These are phyloP conservation scores for Herpetomonas muscarum DNA, from an alignment of 208 protist genomes.

Conservation along the genomic window DNA sequence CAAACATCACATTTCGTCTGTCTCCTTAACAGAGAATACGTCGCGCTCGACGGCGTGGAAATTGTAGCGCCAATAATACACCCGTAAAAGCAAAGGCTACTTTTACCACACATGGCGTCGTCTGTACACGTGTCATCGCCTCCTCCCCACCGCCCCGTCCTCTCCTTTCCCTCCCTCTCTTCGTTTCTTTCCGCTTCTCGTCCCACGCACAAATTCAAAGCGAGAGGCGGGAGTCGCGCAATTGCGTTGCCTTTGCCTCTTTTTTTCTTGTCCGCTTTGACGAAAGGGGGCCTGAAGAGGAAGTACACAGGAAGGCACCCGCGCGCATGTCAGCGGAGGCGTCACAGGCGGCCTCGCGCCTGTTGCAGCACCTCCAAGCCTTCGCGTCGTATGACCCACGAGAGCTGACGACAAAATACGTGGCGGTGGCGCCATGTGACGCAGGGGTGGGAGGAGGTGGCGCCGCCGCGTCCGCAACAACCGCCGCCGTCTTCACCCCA, in stretches of 20 bases:
- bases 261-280: constrained; percentile 2
- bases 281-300: too few species aligned
- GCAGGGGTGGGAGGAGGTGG: background rate
- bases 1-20: too few species aligned
- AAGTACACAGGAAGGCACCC: too few species aligned
- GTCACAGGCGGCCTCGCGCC: too few species aligned
- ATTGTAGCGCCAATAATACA: too few species aligned
- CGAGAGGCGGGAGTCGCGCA: background rate
- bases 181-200: background rate
- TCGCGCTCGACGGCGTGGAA: too few species aligned
- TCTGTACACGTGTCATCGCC: background rate
- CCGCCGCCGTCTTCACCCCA: background rate
- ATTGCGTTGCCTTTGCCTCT: background rate
- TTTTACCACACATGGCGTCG: background rate
- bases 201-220: background rate
- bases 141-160: background rate
- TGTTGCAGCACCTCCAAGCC: too few species aligned
- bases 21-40: too few species aligned
- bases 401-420: background rate
- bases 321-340: too few species aligned
- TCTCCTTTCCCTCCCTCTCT: background rate
- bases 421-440: too few species aligned
- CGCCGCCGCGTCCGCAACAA: background rate
- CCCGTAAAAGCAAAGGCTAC: background rate
- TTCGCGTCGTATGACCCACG: too few species aligned